phyloP scores from a whole-genome alignment of 192 early-diverging fungal species.

The Coemansia sp. region DNA sequence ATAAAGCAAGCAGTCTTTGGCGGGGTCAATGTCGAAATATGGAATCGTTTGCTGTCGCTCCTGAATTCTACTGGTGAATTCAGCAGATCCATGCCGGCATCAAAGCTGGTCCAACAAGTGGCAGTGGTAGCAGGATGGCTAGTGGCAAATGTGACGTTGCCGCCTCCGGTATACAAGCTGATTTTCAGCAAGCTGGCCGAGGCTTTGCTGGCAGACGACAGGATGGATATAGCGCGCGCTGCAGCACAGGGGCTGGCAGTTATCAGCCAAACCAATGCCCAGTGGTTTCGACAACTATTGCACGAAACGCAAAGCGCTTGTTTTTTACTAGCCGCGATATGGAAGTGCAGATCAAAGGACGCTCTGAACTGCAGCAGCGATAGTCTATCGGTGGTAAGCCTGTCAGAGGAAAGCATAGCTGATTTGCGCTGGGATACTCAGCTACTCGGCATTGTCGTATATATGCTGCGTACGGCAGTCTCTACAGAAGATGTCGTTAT shows the following conservation, averaged over 20 bases:
- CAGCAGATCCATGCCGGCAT: background rate
- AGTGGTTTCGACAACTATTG: slow-evolving; percentile 19
- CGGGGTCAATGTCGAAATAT: slow-evolving; percentile 13
- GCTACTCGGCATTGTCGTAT: slow-evolving; percentile 10
- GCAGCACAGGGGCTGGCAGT: slow-evolving; percentile 20
- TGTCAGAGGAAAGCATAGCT: slow-evolving; percentile 30
- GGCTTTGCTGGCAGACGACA: background rate
- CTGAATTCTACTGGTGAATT: background rate
- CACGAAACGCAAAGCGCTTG: slow-evolving; percentile 34
- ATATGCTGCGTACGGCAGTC: slow-evolving; percentile 11
- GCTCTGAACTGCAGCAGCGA: slow-evolving; percentile 22
- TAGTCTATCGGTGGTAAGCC: slow-evolving; percentile 35
- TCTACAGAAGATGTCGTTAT: no score
- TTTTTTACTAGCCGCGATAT: slow-evolving; percentile 10
- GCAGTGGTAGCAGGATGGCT: slow-evolving; percentile 23
- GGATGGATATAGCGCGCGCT: slow-evolving; percentile 1
- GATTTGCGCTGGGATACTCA: background rate
- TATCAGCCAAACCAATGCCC: slow-evolving; percentile 18
- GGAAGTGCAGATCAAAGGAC: slow-evolving; percentile 3
- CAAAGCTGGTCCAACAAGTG: background rate
- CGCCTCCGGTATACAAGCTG: slow-evolving; percentile 25
- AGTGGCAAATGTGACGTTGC: slow-evolving; percentile 18
- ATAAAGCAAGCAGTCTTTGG: slow-evolving; percentile 8
- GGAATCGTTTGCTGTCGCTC: slow-evolving; percentile 22
- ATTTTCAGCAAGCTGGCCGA: slow-evolving; percentile 18